These are phyloP conservation scores for Senna siamea DNA, from an alignment of 306 rosid genomes.

Conservation along the genomic window DNA sequence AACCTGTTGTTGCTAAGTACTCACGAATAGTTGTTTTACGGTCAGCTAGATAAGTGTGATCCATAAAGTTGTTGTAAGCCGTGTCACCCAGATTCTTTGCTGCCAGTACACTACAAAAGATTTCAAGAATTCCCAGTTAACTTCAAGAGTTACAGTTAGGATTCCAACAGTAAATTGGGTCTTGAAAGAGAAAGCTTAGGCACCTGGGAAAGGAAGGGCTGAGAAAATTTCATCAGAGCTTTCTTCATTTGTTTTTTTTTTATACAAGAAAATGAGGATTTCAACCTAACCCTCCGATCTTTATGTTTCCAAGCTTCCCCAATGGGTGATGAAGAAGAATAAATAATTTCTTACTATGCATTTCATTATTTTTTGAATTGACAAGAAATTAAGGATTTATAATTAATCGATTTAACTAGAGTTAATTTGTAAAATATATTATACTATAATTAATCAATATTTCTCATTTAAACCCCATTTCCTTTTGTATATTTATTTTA, in stretches of 20 bases:
- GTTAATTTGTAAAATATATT: too few relatives aligned
- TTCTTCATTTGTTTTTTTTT: too few relatives aligned
- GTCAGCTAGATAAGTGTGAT: conserved; percentile 92
- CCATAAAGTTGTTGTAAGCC: conserved; percentile 80
- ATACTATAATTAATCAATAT: neutral
- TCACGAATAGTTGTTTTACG: conserved; percentile 81
- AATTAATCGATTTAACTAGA: neutral
- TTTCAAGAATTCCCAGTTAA: conserved; percentile 19
- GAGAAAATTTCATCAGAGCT: neutral
- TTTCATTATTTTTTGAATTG: neutral
- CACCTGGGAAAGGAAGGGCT: neutral
- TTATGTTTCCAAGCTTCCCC: neutral
- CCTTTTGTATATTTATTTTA: neutral
- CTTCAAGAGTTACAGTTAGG: neutral
- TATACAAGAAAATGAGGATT: neutral
- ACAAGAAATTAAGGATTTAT: neutral
- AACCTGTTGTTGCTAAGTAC: conserved; percentile 71
- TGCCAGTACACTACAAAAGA: conserved; percentile 73
- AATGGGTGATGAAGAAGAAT: neutral
- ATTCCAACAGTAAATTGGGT: conserved; percentile 16
- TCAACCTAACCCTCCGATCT: too few relatives aligned
- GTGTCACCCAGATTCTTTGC: conserved; percentile 70
- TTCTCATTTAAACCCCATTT: neutral
- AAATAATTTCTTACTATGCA: neutral
- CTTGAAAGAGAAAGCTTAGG: neutral